phyloP scores from a whole-genome alignment of 371 early-diverging fungal species.

The Homolaphlyctis polyrhiza region DNA sequence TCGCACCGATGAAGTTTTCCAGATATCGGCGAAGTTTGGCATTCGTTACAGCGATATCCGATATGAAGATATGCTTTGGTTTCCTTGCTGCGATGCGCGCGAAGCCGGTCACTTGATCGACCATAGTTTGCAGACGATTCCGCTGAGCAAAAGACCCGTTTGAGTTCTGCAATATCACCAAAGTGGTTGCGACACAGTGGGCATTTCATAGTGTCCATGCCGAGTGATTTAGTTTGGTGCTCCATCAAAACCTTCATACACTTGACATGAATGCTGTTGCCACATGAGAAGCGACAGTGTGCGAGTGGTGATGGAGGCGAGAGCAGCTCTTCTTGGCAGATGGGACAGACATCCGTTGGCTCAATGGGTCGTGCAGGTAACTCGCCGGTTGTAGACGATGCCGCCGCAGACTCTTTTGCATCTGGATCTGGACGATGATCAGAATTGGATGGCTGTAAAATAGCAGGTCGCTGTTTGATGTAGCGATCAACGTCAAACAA shows the following conservation, averaged over 20 bases:
- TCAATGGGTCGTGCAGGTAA: slow-evolving; percentile 28
- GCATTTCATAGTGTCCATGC: slow-evolving; percentile 28
- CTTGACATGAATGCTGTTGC: slow-evolving; percentile 40
- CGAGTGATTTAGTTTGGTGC: slow-evolving; percentile 31
- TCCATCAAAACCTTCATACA: slow-evolving; percentile 38
- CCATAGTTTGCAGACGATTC: no score
- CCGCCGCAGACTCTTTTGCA: not conserved
- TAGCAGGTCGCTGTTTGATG: not conserved
- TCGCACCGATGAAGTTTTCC: slow-evolving; percentile 10
- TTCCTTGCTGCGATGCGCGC: slow-evolving; percentile 1
- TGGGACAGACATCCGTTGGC: slow-evolving; percentile 34
- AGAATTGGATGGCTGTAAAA: not conserved
- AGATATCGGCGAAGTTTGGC: slow-evolving; percentile 9
- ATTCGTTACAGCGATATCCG: slow-evolving; percentile 16
- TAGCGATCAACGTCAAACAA: no score
- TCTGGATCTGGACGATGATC: not conserved
- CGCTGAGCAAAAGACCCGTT: slow-evolving; percentile 14
- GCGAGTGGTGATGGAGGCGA: slow-evolving; percentile 11
- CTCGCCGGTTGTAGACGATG: not conserved
- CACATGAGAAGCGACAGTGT: slow-evolving; percentile 34
- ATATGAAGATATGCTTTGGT: slow-evolving; percentile 14
- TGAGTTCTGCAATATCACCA: slow-evolving; percentile 28
- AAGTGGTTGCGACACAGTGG: slow-evolving; percentile 37
- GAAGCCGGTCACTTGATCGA: not conserved
- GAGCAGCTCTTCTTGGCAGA: slow-evolving; percentile 35